Conservation (phyloP, 768 basidiomycete species). For the Tylopilus intermedius region DNA sequence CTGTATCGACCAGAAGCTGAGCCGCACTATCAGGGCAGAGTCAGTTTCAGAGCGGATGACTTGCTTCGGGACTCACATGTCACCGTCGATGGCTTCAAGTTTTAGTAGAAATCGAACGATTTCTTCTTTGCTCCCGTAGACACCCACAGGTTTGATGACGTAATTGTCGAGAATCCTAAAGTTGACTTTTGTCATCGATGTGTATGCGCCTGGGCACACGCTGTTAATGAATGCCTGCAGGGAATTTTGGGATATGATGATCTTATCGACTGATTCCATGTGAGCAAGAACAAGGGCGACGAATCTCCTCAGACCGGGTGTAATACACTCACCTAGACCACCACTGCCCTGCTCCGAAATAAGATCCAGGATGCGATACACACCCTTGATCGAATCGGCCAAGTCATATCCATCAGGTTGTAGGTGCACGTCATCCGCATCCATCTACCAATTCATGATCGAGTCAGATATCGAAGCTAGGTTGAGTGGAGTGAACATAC, state of each 20-base stretch:
- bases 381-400: constrained; percentile 35
- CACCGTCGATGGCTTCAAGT: constrained; percentile 34
- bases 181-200: constrained; percentile 51
- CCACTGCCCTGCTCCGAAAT: constrained; percentile 47
- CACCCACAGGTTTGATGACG: constrained; percentile 45
- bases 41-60: neutral
- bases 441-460: constrained; percentile 16
- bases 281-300: neutral
- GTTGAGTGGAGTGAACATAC: constrained; percentile 3
- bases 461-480: neutral
- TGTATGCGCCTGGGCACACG: constrained; percentile 47
- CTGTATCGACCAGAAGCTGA: constrained; percentile 15
- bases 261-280: constrained; percentile 49
- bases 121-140: constrained; percentile 53
- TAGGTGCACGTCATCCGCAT: constrained; percentile 3
- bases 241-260: constrained; percentile 53
- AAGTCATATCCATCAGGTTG: constrained; percentile 19
- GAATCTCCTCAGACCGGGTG: neutral
- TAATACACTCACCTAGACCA: constrained; percentile 40
- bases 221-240: constrained; percentile 45
- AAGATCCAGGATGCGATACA: constrained; percentile 52
- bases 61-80: constrained; percentile 26
- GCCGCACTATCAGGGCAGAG: neutral
- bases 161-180: constrained; percentile 48
- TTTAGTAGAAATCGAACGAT: constrained; percentile 43